These are phyloP conservation scores for Peronospora destructor DNA, from an alignment of 352 stramenopile species.

Conservation along the genomic window DNA sequence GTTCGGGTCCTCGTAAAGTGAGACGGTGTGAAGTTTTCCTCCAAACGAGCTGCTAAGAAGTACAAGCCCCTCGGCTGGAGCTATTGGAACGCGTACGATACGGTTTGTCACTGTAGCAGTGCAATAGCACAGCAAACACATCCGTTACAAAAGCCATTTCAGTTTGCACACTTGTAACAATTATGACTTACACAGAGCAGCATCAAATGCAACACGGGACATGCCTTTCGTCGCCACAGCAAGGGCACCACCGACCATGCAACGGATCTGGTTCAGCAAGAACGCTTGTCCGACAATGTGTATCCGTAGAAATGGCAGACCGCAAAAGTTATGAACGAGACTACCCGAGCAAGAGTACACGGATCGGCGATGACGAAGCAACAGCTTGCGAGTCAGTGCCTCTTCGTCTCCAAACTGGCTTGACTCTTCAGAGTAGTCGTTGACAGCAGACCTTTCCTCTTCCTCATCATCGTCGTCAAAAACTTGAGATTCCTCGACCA, in stretches of 20 bases:
- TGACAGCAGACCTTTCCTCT: constrained; percentile 10
- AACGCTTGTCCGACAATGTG: constrained; percentile 81
- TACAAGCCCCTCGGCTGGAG: constrained; percentile 82
- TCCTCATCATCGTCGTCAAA: constrained; percentile 12
- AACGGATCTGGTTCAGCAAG: constrained; percentile 87
- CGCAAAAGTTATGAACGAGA: constrained; percentile 51
- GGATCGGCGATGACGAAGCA: constrained; percentile 62
- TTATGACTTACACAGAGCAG: constrained; percentile 46
- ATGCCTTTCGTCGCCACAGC: constrained; percentile 75
- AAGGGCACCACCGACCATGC: constrained; percentile 84
- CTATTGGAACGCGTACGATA: constrained; percentile 82
- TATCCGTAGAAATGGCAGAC: constrained; percentile 60
- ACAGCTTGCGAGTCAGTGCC: constrained; percentile 40
- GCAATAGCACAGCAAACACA: constrained; percentile 9
- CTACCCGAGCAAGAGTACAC: constrained; percentile 73
- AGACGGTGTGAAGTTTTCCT: constrained; percentile 72
- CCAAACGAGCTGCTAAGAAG: constrained; percentile 78
- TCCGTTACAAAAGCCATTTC: constrained; percentile 6
- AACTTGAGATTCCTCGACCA: constrained; percentile 4
- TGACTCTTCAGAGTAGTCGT: constrained; percentile 16
- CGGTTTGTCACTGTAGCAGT: constrained; percentile 47
- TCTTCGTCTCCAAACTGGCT: constrained; percentile 41
- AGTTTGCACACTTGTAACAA: background rate
- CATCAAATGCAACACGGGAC: constrained; percentile 54
- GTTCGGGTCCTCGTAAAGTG: constrained; percentile 63